phyloP scores from a whole-genome alignment of 352 stramenopile genomes.

The Phytophthora multivora region DNA sequence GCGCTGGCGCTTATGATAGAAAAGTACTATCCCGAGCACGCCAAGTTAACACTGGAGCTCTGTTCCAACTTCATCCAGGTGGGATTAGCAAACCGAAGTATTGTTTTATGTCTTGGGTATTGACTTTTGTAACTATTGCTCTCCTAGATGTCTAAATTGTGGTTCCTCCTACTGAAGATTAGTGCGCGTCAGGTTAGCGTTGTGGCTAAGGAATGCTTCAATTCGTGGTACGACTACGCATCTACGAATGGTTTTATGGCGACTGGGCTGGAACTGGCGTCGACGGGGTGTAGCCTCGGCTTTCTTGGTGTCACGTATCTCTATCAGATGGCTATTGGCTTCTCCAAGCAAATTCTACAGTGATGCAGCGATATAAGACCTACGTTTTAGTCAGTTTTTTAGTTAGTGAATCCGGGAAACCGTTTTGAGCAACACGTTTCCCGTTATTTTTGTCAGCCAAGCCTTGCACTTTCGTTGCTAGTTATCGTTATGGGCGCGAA shows the following conservation, averaged over 20 bases:
- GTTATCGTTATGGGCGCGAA: constrained; percentile 46
- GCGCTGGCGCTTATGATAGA: constrained; percentile 75
- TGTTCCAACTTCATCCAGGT: constrained; percentile 79
- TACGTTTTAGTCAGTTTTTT: neutral
- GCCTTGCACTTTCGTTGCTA: neutral
- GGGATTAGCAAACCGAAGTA: neutral
- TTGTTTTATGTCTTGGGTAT: neutral
- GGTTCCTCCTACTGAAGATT: constrained; percentile 80
- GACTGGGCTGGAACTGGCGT: constrained; percentile 71
- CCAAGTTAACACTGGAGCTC: constrained; percentile 68
- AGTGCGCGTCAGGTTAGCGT: constrained; percentile 67
- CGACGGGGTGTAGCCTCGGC: constrained; percentile 67
- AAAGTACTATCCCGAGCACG: constrained; percentile 82
- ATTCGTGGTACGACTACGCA: constrained; percentile 78
- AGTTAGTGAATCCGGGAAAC: neutral
- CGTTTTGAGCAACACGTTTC: constrained; percentile 20
- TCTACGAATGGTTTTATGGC: constrained; percentile 65
- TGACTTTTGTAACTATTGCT: constrained; percentile 9
- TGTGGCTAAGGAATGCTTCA: constrained; percentile 67
- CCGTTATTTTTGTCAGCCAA: constrained; percentile 34
- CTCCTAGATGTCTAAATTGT: constrained; percentile 78
- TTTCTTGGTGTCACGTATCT: constrained; percentile 63
- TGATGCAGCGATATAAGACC: constrained; percentile 1
- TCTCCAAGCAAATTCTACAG: constrained; percentile 39
- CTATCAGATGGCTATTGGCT: constrained; percentile 52